These are phyloP conservation scores for Alternaria incomplexa DNA, from an alignment of 2,329 filamentous ascomycete genomes.

Conservation along the genomic window DNA sequence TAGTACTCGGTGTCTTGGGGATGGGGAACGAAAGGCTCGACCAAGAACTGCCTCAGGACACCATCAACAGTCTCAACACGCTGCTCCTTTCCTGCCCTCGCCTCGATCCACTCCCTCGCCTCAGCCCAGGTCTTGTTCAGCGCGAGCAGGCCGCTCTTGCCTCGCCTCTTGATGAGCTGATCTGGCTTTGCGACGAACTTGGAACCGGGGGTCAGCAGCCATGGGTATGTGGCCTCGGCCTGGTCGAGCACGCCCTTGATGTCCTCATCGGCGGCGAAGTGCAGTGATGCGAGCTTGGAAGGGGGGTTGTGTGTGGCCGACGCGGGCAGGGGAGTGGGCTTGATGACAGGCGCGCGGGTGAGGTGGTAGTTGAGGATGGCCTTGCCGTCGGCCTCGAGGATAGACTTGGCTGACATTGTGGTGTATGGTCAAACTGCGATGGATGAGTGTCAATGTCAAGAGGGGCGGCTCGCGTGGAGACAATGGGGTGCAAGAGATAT, in stretches of 20 bases:
- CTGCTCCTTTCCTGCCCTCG: constrained; percentile 88
- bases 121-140: constrained; percentile 98
- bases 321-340: constrained; percentile 89
- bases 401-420: constrained; percentile 93
- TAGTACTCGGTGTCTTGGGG: constrained; percentile 97
- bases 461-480: constrained; percentile 18
- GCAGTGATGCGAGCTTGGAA: constrained; percentile 85
- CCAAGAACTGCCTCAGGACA: constrained; percentile 90
- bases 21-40: constrained; percentile 98
- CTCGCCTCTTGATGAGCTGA: constrained; percentile 99
- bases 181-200: constrained; percentile 99
- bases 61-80: constrained; percentile 92
- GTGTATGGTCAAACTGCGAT: constrained; percentile 27
- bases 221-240: constrained; percentile 95
- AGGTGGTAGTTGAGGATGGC: constrained; percentile 99
- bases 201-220: constrained; percentile 81
- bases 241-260: constrained; percentile 87
- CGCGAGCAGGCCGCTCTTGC: constrained; percentile 95
- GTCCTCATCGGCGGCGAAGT: constrained; percentile 89
- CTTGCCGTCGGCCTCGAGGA: constrained; percentile 99
- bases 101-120: constrained; percentile 90
- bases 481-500: constrained; percentile 13
- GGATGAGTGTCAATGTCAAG: constrained; percentile 30
- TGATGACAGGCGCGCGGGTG: constrained; percentile 95
- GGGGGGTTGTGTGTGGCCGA: constrained; percentile 90